Evolutionary conservation across 805 yeast species (phyloP), one percentile per base, ranked within the genome.

Genomic region (Maudiozyma serrabonitensis): DNA sequence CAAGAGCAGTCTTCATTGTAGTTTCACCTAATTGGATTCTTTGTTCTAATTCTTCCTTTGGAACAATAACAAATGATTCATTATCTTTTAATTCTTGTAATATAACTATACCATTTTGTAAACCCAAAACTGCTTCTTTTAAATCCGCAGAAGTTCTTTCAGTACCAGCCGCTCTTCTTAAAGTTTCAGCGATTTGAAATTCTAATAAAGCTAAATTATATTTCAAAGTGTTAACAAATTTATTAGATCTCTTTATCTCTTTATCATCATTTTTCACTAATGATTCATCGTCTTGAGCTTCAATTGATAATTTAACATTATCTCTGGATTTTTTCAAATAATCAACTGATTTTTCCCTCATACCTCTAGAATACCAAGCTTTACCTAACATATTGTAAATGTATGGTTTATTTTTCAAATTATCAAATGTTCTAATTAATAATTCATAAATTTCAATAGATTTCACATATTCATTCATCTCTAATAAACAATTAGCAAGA

Each of bases 401-500:
- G 58, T 78, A 80, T 0, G 87, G 68, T 61, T 84, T 95, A 39
- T 78, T 75, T 5, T 78, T 77, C 50, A 77, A 77, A 38, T 82
- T 75, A 25, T 67, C 71, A 61, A 76, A 84, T 61, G 83, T 76
- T 26, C 75, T 74, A 52, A 86, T 70, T 0, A 95, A 95, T 58
- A 85, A 75, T 54, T 86, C 91, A 68, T 91, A 93, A 60, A 80
- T 78, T 66, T 93, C 98, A 60, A 90, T 84, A 1, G 97, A 91
- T 58, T 89, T 87, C 2, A 84, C 73, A 61, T 72, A 89, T 62
- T 90, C 95, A 55, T 83, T 82, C 63, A 87, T 76, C 52, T 90
- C 97, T 43, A 84, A 69, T 47, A 86, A 73, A 52, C 91, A 90
- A 66, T 93, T 95, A 0, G 95, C 98, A 60, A 87, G 69, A 64